Base-by-base conservation (phyloP, 1,284 basidiomycete species). In the Ustilago crameri region DNA sequence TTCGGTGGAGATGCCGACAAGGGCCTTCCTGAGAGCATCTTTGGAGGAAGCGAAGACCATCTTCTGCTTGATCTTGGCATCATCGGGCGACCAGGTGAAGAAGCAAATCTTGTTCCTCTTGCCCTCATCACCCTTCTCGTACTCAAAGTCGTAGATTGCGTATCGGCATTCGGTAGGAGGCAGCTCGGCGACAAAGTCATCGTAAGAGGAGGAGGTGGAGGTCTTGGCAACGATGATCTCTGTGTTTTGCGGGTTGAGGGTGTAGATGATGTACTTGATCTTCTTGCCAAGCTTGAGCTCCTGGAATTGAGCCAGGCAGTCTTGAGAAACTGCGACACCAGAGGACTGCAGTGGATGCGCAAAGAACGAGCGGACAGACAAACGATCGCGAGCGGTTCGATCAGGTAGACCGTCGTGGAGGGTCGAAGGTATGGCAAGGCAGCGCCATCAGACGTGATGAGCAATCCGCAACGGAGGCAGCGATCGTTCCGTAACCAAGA, bases 1-100 rank as follows among this genome's bases (percentile, higher is more conserved):
- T 84, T 97, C 93, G 71, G 87, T 63, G 0, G 88, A 86, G 74
- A 93, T 87, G 45, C 92, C 92, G 18, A 88, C 82, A 84, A 69
- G 96, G 44, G 87, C 83, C 69, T 88, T 88, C 82, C 89, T 89
- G 61, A 98, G 85, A 12, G 91, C 92, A 42, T 95, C 92, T 85
- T 91, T 93, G 72, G 95, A 98, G 23, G 93, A 91, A 41, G 95
- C 91, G 85, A 89, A 93, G 78, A 97, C 82, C 95, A 98, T 98
- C 91, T 96, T 98, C 82, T 89, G 86, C 86, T 91, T 95, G 85
- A 96, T 88, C 86, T 89, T 91, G 51, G 93, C 89, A 41, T 86
- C 86, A 82, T 96, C 94, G 66, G 95, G 95, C 23, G 90, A 89
- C 88, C 95, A 98, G 60, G 90, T 88, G 85, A 89, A 84, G 84